These are phyloP conservation scores for Aspergillus hiratsukae DNA, from an alignment of 2,329 filamentous ascomycete species.

Conservation along the genomic window DNA sequence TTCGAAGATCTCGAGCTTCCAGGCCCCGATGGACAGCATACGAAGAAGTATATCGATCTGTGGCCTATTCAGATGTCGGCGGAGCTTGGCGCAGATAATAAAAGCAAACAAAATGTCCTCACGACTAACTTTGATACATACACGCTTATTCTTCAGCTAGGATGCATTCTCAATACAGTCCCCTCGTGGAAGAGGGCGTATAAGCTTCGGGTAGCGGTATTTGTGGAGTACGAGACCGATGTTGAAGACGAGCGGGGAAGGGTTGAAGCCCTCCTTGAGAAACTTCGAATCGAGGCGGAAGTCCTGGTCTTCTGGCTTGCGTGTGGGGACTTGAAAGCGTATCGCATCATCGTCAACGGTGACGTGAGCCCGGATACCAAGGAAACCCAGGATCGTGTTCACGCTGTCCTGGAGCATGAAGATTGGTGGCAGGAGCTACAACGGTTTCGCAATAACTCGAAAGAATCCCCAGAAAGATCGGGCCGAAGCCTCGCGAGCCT, in stretches of 20 bases:
- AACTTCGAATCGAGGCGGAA: conserved; percentile 74
- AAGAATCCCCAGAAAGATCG: conserved; percentile 9
- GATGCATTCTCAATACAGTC: conserved; percentile 78
- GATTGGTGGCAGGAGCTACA: conserved; percentile 81
- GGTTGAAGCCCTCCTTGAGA: conserved; percentile 70
- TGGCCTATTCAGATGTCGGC: conserved; percentile 96
- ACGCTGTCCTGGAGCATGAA: conserved; percentile 64
- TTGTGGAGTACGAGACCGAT: conserved; percentile 83
- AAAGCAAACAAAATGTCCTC: conserved; percentile 60
- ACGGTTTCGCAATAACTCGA: conserved; percentile 34
- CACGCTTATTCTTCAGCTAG: conserved; percentile 78
- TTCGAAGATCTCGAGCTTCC: conserved; percentile 75
- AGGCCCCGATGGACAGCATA: conserved; percentile 51
- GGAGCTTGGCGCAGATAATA: conserved; percentile 64
- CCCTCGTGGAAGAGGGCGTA: conserved; percentile 74
- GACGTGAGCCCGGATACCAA: conserved; percentile 46
- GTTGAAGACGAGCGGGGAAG: conserved; percentile 72
- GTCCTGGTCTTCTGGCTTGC: conserved; percentile 79
- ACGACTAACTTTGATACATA: conserved; percentile 92
- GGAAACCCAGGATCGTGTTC: conserved; percentile 57
- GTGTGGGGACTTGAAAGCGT: conserved; percentile 65
- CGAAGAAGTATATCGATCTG: conserved; percentile 76
- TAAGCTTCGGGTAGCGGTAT: conserved; percentile 71
- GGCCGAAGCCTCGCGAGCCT: conserved; percentile 22
- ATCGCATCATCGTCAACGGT: conserved; percentile 75